Conservation (phyloP, 805 yeast species). For the Starmerella ratchasimensis region DNA sequence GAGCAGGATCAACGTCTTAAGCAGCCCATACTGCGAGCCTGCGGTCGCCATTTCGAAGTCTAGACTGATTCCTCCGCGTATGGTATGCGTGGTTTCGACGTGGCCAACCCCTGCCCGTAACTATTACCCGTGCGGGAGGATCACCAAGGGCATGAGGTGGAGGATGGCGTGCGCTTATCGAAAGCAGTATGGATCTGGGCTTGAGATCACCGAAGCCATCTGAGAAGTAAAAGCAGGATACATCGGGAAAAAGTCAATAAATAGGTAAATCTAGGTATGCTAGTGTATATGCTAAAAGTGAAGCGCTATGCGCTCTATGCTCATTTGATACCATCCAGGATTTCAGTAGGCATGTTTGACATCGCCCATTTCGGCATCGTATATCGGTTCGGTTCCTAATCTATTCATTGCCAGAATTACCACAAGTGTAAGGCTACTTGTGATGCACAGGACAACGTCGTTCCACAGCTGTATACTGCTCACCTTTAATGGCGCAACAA, state of each 20-base stretch:
- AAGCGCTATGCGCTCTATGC: too few relatives aligned
- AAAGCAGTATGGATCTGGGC: too few relatives aligned
- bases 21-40: slow-evolving; percentile 24
- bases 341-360: not conserved
- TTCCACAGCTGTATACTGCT: slow-evolving; percentile 29
- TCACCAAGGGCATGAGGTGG: too few relatives aligned
- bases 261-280: too few relatives aligned
- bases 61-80: too few relatives aligned
- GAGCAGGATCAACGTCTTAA: slow-evolving; percentile 55
- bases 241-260: not conserved
- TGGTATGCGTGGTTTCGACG: too few relatives aligned
- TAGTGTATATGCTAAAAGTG: too few relatives aligned
- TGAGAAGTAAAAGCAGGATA: too few relatives aligned
- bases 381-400: slow-evolving; percentile 6
- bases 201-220: too few relatives aligned
- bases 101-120: too few relatives aligned
- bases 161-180: too few relatives aligned
- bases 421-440: slow-evolving; percentile 23
- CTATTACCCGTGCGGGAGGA: too few relatives aligned
- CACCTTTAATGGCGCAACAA: slow-evolving; percentile 30
- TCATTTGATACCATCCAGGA: not conserved
- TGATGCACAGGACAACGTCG: slow-evolving; percentile 26
- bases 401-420: slow-evolving; percentile 17
- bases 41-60: slow-evolving; percentile 1
- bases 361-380: slow-evolving; percentile 17